A percentile compares a stretch with the other conserved stretches of the same genome.
Conservation (phyloP, 768 basidiomycete species). For the Lactarius evosmus region DNA sequence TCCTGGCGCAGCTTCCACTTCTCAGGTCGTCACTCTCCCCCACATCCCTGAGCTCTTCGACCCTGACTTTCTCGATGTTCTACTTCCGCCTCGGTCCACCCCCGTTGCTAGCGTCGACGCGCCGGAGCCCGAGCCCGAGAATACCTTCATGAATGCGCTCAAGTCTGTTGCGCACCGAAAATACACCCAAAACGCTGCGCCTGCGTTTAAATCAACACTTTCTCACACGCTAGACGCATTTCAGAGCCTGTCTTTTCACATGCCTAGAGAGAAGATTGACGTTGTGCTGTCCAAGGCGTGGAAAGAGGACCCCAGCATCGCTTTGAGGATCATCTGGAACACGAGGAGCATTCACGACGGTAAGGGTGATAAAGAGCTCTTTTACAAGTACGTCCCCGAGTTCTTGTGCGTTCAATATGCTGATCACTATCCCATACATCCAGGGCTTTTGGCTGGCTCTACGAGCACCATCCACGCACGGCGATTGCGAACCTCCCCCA, state of each 20-base stretch:
- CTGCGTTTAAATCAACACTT: slow-evolving; percentile 49
- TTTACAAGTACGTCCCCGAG: slow-evolving; percentile 47
- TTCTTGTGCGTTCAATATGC: neutral
- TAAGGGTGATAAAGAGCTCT: slow-evolving; percentile 55
- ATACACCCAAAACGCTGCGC: slow-evolving; percentile 49
- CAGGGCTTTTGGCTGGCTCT: slow-evolving; percentile 65
- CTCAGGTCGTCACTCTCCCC: slow-evolving; percentile 53
- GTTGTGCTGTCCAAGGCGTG: slow-evolving; percentile 48
- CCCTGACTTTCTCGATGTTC: slow-evolving; percentile 52
- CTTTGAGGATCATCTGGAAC: slow-evolving; percentile 66
- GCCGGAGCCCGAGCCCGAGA: slow-evolving; percentile 31
- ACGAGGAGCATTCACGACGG: slow-evolving; percentile 69
- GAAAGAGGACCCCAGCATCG: slow-evolving; percentile 54
- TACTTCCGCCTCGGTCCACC: slow-evolving; percentile 41
- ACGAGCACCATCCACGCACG: slow-evolving; percentile 64
- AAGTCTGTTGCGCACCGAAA: slow-evolving; percentile 42
- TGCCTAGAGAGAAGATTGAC: slow-evolving; percentile 32
- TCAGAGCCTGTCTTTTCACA: slow-evolving; percentile 37
- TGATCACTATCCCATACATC: neutral
- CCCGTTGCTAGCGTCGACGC: slow-evolving; percentile 2
- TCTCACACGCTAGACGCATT: slow-evolving; percentile 58
- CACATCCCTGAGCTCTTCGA: slow-evolving; percentile 56
- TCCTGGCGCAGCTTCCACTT: slow-evolving; percentile 29
- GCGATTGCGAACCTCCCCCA: slow-evolving; percentile 50
- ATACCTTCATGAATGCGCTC: slow-evolving; percentile 58